Evolutionary conservation across 2,329 filamentous ascomycete genomes (phyloP).

Genomic region (Ceratocystis papillata): DNA sequence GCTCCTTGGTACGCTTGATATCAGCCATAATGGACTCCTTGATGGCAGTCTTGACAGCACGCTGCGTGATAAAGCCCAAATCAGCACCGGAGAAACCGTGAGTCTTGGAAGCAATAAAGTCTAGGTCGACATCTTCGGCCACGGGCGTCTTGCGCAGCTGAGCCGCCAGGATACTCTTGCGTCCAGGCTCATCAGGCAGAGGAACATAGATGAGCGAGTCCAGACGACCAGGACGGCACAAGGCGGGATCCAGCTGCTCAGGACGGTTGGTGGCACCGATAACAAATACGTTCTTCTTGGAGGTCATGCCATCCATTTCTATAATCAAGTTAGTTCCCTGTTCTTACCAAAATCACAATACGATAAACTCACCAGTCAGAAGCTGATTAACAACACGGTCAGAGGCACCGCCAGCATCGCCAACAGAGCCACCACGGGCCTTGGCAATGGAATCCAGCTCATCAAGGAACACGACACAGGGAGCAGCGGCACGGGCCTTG

Average conservation of each 20-base stretch:
- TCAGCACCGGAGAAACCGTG: conserved; percentile 99
- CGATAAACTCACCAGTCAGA: conserved; percentile 62
- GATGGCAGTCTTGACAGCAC: conserved; percentile 97
- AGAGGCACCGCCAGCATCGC: conserved; percentile 93
- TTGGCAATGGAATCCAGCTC: conserved; percentile 99
- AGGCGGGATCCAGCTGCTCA: conserved; percentile 93
- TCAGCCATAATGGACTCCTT: conserved; percentile 87
- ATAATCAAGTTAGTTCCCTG: conserved; percentile 34
- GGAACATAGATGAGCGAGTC: conserved; percentile 98
- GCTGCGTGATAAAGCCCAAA: conserved; percentile 97
- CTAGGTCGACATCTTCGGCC: conserved; percentile 71
- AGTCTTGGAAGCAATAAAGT: conserved; percentile 90
- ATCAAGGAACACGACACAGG: conserved; percentile 97
- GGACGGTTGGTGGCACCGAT: conserved; percentile 98
- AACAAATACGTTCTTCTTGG: conserved; percentile 99
- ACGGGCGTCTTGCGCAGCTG: conserved; percentile 98
- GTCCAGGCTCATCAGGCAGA: conserved; percentile 81
- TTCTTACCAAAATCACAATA: background rate
- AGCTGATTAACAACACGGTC: conserved; percentile 99
- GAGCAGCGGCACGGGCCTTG: conserved; percentile 95
- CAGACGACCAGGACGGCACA: conserved; percentile 96
- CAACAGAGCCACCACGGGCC: conserved; percentile 91
- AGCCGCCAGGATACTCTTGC: conserved; percentile 80
- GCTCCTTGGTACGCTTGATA: conserved; percentile 81
- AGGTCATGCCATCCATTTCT: conserved; percentile 99